phyloP scores from a whole-genome alignment of 768 basidiomycete genomes.

The Auriscalpium microsporum region DNA sequence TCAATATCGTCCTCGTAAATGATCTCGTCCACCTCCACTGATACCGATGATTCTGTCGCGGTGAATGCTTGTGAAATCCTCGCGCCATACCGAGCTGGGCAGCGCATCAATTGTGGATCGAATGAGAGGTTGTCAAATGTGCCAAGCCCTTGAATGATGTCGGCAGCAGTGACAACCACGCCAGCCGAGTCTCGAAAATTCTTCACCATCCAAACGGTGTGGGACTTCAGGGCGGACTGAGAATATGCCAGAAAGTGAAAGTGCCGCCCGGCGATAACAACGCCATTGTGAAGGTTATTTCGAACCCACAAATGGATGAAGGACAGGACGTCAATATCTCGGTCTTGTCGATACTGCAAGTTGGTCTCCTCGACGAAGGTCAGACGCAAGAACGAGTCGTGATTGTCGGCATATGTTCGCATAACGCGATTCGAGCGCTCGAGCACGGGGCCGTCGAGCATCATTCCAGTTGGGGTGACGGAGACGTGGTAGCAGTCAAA shows the following conservation, averaged over 20 bases:
- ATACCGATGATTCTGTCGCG: conserved; percentile 53
- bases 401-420: conserved; percentile 38
- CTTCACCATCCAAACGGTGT: conserved; percentile 55
- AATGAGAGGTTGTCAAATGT: conserved; percentile 39
- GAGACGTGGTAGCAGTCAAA: conserved; percentile 39
- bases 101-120: conserved; percentile 39
- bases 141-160: conserved; percentile 49
- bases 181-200: conserved; percentile 32
- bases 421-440: conserved; percentile 60
- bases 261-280: conserved; percentile 42
- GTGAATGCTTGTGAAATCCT: conserved; percentile 70
- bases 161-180: conserved; percentile 28
- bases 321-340: conserved; percentile 41
- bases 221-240: conserved; percentile 57
- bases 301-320: conserved; percentile 48
- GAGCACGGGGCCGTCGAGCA: conserved; percentile 43
- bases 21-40: conserved; percentile 32
- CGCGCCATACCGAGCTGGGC: conserved; percentile 65
- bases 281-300: conserved; percentile 32
- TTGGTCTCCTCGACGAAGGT: conserved; percentile 52
- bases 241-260: conserved; percentile 68
- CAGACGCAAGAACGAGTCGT: conserved; percentile 54
- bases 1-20: conserved; percentile 38
- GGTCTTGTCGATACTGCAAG: conserved; percentile 45
- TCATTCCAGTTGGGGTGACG: conserved; percentile 48